Base-by-base conservation (phyloP, 805 yeast species). In the Nakazawaea anatomiae region DNA sequence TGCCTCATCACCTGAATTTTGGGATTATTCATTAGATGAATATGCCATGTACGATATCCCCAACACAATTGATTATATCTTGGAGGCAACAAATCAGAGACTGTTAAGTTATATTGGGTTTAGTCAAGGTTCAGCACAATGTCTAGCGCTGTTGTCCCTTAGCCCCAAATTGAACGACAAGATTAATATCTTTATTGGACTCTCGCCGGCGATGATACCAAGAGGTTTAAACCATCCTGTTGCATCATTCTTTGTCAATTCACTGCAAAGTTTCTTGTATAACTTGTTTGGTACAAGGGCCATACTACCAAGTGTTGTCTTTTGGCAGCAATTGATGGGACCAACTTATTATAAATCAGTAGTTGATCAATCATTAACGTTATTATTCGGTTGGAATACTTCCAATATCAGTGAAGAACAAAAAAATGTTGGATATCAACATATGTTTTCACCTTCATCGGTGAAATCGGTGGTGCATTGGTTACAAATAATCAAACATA, bases 381-480 rank as follows among this genome's bases (percentile, higher is more conserved):
- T 83, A 39, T 70, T 92, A 47, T 92, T 92, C 66, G 78, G 85
- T 61, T 92, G 99, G 99, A 74, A 72, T 46, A 78, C 91, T 6
- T 42, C 55, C 5, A 89, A 92, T 66, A 92, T 94, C 56, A 69
- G 81, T 35, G 72, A 76, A 52, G 68, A 80, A 40, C 96, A 91
- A 66, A 92, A 91, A 62, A 69, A 82, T 45, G 76, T 87, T n/a
- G 78, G 88, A 12, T 92, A 89, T 66, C 81, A 89, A 14, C 97
- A 94, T 64, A 72, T 92, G 50, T 92, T 91, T 68, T 87, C 96
- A 1, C 86, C 96, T 27, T 89, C 98, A 0, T 82, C 91, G 2
- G 98, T 91, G 29, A 92, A 91, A 66, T 80, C 87, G 8, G 90
- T 89, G 43, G 97, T 90, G n/a, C 97, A 89, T 67, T 89, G 97